phyloP scores from a whole-genome alignment of 208 protist species.

The Borovskyia barvae region DNA sequence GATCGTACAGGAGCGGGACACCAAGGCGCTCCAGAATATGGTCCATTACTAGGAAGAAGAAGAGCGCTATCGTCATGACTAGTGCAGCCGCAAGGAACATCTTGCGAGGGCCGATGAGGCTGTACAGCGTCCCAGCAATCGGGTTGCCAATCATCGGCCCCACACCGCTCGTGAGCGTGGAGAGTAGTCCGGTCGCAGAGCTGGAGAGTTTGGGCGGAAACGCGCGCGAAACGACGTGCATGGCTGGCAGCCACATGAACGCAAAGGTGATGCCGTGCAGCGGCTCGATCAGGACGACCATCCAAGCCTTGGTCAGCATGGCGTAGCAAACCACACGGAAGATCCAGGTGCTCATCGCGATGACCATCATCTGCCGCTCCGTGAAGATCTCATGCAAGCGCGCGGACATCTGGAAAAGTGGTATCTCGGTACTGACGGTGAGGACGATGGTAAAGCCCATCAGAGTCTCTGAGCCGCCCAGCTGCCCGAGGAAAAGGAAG shows the following conservation, averaged over 20 bases:
- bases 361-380: slow-evolving; percentile 48
- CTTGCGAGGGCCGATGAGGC: slow-evolving; percentile 29
- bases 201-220: slow-evolving; percentile 49
- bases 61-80: slow-evolving; percentile 24
- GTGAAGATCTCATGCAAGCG: slow-evolving; percentile 36
- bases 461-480: slow-evolving; percentile 39
- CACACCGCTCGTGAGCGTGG: slow-evolving; percentile 42
- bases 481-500: slow-evolving; percentile 49
- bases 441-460: slow-evolving; percentile 59
- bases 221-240: slow-evolving; percentile 33
- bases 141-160: slow-evolving; percentile 63
- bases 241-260: slow-evolving; percentile 57
- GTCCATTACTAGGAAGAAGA: slow-evolving; percentile 39
- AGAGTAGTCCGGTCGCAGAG: slow-evolving; percentile 59
- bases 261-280: slow-evolving; percentile 75
- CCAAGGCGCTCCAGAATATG: slow-evolving; percentile 26
- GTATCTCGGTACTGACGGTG: slow-evolving; percentile 71
- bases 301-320: slow-evolving; percentile 53
- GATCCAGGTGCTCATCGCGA: slow-evolving; percentile 45
- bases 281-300: slow-evolving; percentile 64
- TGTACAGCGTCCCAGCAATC: slow-evolving; percentile 52
- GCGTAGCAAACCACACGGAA: slow-evolving; percentile 62
- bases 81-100: slow-evolving; percentile 46
- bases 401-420: slow-evolving; percentile 53
- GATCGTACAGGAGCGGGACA: slow-evolving; percentile 13